phyloP scores from a whole-genome alignment of 1,139 yeast genomes.

The Hansenula sp. region DNA sequence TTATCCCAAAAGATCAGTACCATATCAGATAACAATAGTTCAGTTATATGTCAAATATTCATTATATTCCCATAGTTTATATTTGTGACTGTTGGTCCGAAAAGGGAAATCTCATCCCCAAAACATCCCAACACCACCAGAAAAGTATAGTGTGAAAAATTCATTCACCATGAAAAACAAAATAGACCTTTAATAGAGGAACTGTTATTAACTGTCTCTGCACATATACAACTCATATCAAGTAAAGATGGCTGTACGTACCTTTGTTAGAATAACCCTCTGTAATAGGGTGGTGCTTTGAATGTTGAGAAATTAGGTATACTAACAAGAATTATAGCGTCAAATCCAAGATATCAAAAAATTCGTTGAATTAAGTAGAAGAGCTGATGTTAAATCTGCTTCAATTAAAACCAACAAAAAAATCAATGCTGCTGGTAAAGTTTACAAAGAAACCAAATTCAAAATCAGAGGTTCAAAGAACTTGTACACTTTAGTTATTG shows the following conservation, averaged over 20 bases:
- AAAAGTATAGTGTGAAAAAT: not conserved
- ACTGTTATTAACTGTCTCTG: no score
- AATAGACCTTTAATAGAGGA: not conserved
- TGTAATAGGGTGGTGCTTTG: no score
- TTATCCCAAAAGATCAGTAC: no score
- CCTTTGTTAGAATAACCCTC: no score
- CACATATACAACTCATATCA: not conserved
- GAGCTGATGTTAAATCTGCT: conserved; percentile 93
- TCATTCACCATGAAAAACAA: not conserved
- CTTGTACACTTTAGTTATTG: conserved; percentile 93
- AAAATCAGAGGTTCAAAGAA: conserved; percentile 96
- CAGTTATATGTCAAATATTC: no score
- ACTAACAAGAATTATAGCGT: conserved; percentile 7
- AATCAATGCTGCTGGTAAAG: conserved; percentile 79
- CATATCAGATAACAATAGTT: no score
- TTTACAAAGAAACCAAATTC: conserved; percentile 93
- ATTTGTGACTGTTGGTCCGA: conserved; percentile 7
- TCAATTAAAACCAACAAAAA: conserved; percentile 89
- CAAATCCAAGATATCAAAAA: conserved; percentile 97
- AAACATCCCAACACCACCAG: conserved; percentile 11
- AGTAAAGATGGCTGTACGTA: conserved; percentile 6
- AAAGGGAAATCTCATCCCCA: not conserved
- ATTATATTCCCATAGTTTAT: not conserved
- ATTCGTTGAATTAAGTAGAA: conserved; percentile 96
- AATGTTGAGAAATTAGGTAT: no score